Evolutionary conservation across 1,284 basidiomycete genomes (phyloP).

Genomic region (Ganoderma sinense): DNA sequence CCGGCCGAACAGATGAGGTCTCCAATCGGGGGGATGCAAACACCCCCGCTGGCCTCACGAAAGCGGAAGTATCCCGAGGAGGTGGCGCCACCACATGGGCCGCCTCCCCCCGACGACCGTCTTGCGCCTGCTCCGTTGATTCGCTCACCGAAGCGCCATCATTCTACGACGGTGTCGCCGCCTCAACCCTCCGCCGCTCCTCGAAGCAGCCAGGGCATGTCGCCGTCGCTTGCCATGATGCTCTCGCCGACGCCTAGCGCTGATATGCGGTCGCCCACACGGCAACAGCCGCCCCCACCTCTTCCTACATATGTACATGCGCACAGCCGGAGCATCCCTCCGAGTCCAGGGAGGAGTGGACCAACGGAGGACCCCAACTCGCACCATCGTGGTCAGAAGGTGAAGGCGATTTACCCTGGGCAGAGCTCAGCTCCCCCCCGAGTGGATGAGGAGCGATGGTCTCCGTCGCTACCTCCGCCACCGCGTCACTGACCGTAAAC

Average conservation of each 20-base stretch:
- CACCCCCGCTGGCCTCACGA: constrained; percentile 41
- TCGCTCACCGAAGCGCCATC: constrained; percentile 34
- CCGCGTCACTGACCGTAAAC: constrained; percentile 20
- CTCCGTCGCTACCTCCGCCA: constrained; percentile 20
- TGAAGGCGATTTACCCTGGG: constrained; percentile 21
- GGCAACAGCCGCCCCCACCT: constrained; percentile 25
- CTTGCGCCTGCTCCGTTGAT: constrained; percentile 31
- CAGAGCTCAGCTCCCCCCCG: constrained; percentile 4
- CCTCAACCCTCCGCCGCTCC: constrained; percentile 24
- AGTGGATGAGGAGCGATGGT: constrained; percentile 27
- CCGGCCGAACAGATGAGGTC: constrained; percentile 30
- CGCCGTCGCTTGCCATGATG: constrained; percentile 44
- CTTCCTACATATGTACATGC: constrained; percentile 16
- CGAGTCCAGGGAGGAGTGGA: constrained; percentile 22
- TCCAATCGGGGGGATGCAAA: constrained; percentile 23
- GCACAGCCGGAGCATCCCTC: constrained; percentile 23
- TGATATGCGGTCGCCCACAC: constrained; percentile 35
- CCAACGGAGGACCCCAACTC: constrained; percentile 19
- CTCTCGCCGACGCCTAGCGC: constrained; percentile 36
- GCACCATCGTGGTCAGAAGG: constrained; percentile 20
- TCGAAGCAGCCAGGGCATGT: constrained; percentile 35
- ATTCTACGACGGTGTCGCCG: constrained; percentile 33
- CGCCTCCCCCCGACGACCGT: constrained; percentile 31
- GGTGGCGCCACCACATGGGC: constrained; percentile 34
- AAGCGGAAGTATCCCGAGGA: constrained; percentile 56